These are phyloP conservation scores for Ogataea hybrid DNA, from an alignment of 1,139 yeast genomes.

Conservation along the genomic window DNA sequence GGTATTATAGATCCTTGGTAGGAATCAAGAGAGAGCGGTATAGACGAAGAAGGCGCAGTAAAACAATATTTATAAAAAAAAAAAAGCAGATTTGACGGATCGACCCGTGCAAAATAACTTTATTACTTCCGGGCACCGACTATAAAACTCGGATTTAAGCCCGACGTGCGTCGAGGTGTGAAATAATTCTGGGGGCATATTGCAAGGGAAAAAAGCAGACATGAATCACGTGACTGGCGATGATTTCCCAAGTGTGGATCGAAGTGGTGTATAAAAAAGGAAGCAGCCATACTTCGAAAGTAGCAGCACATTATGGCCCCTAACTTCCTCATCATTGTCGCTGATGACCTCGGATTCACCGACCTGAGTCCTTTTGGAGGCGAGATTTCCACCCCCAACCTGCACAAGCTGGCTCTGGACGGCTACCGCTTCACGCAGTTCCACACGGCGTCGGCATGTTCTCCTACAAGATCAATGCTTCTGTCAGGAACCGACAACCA, in stretches of 20 bases:
- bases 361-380: conserved; percentile 58
- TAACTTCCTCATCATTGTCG: conserved; percentile 55
- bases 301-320: conserved; percentile 26
- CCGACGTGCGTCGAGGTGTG: not conserved
- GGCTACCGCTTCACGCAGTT: conserved; percentile 55
- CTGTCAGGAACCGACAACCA: conserved; percentile 62
- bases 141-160: too few species aligned
- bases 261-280: not conserved
- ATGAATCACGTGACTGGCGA: not conserved
- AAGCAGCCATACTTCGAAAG: not conserved
- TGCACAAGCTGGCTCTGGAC: conserved; percentile 40
- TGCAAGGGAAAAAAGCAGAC: too few species aligned
- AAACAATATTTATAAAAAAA: too few species aligned
- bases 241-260: not conserved
- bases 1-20: too few species aligned
- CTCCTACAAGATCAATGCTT: conserved; percentile 63
- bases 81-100: too few species aligned
- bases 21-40: too few species aligned
- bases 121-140: too few species aligned
- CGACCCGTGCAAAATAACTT: too few species aligned
- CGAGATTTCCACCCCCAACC: conserved; percentile 56
- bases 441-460: conserved; percentile 65
- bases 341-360: conserved; percentile 62
- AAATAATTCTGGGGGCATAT: not conserved
- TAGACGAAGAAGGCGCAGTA: too few species aligned